Evolutionary conservation across 164 flowering plant genomes (phyloP).

Genomic region (Macadamia integrifolia): DNA sequence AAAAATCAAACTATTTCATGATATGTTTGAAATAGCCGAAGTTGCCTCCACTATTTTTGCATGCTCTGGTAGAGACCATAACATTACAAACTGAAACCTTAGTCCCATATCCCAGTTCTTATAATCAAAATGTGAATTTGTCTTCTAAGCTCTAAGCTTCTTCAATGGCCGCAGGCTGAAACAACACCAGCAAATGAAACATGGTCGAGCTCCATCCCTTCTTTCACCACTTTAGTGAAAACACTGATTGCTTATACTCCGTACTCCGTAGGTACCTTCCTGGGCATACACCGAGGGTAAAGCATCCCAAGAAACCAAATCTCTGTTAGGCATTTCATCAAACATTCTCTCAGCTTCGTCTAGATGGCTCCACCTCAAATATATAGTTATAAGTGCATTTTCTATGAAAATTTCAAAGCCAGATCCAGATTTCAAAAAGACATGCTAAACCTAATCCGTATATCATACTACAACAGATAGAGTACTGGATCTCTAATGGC

Average conservation of each 20-base stretch:
- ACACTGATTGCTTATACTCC: slow-evolving; percentile 45
- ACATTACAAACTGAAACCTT: too few relatives aligned
- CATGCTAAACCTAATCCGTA: background rate
- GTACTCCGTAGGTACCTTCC: slow-evolving; percentile 32
- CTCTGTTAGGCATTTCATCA: slow-evolving; percentile 53
- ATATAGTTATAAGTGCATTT: slow-evolving; percentile 68
- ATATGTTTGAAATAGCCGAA: too few relatives aligned
- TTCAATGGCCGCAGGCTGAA: slow-evolving; percentile 69
- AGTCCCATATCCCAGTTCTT: slow-evolving; percentile 34
- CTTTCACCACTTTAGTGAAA: slow-evolving; percentile 53
- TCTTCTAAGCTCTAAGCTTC: slow-evolving; percentile 46
- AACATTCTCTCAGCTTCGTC: slow-evolving; percentile 56
- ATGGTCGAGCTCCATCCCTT: slow-evolving; percentile 57
- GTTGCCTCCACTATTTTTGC: too few relatives aligned
- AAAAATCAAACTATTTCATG: too few relatives aligned
- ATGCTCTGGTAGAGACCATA: too few relatives aligned
- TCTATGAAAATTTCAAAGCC: slow-evolving; percentile 58
- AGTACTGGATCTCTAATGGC: too few relatives aligned
- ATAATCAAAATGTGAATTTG: slow-evolving; percentile 57
- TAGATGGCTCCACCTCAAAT: slow-evolving; percentile 42
- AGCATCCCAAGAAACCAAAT: slow-evolving; percentile 83
- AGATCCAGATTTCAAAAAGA: slow-evolving; percentile 38
- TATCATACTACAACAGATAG: too few relatives aligned
- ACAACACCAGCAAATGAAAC: slow-evolving; percentile 62
- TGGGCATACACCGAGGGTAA: slow-evolving; percentile 69